Base-by-base conservation (phyloP, 768 basidiomycete species). In the Rossbeevera mucosa region DNA sequence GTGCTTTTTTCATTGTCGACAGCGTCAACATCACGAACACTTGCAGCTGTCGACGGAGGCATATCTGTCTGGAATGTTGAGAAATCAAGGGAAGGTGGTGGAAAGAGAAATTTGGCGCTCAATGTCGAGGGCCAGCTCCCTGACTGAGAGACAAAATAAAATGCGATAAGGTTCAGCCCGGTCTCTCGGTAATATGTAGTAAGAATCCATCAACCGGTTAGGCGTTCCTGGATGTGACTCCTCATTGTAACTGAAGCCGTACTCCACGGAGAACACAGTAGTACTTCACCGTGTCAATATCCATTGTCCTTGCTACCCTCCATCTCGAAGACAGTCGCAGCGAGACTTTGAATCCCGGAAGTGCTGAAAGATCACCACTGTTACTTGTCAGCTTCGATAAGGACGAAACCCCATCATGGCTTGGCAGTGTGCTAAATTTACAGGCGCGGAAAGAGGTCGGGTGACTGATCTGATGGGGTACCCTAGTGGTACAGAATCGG, bases 1-100 rank as follows among this genome's bases (percentile, higher is more conserved):
- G 6, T 6, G 2, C 30, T 38, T 43, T 66, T 66, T 47, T 60
- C 60, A 16, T 58, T 45, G 11, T 44, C 28, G 43, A 43, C 21
- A 11, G 8, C 33, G 9, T 53, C 53, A 2, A 16, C 54, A 14
- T 65, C 47, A 12, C n/a, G 9, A 36, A 30, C 21, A 41, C 56
- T 67, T 43, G 8, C 45, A 45, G 3, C 49, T 29, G 45, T 47
- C 2, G 58, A 60, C 43, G 54, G 47, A 12, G 48, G 7, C 64
- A 69, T 68, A 24, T 41, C 16, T 16, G 28, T 43, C 24, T 16
- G 29, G 12, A 33, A 43, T 9, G 30, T 18, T 18, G 30, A 43
- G 33, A 24, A 29, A 46, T 42, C 40, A 25, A 25, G 22, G n/a
- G 30, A 47, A 44, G 5, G 58, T 48, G 24, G 24, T 13, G 30